Evolutionary conservation across 2,329 filamentous ascomycete genomes (phyloP), one percentile per base, ranked within the genome.

Genomic region (Penicillium griseofulvum): DNA sequence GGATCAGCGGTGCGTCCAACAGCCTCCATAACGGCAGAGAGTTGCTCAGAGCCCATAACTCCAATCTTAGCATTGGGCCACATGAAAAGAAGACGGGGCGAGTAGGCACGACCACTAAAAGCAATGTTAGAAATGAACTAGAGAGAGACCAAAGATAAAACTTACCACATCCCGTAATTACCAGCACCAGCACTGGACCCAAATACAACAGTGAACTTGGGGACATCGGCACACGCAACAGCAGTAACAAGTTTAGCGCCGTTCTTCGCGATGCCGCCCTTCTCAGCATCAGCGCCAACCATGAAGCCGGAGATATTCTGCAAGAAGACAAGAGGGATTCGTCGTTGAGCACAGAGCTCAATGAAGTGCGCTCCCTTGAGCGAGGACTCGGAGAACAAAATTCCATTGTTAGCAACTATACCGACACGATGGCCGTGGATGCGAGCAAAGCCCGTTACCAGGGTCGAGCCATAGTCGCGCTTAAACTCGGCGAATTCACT

Each of bases 261-360:
- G 69, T 97, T 95, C 81, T 97, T 97, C 52, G 94, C 94, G 65
- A 99, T 97, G 12, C 94, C 94, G 49, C 93, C 93, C 52, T 89
- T 88, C 76, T 99, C 94, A 0, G 93, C 91, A 66, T 94, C 90
- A 17, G 86, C 84, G 41, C 94, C 94, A 31, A 99, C 94, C 94
- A 99, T 99, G 83, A 99, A 99, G 41, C 94, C 94, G 6, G 87
- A 88, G 71, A 99, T 97, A 74, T 99, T 97, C 73, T 99, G 94
- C 19, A 99, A 79, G 76, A 97, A 97, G 48, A 97, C 82, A 10
- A 97, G 80, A 1, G 94, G 93, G 54, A 97, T 89, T 51, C 90
- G 86, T 54, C 94, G 88, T 75, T 97, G 91, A 29, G 88, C 83
- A 78, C 93, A 97, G 5, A 99, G 84, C 75, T 99, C 90, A 67